A percentile compares a stretch with the other conserved stretches of the same genome.
These are phyloP conservation scores for Phytophthora kernoviae DNA, from an alignment of 352 stramenopile species.

Conservation along the genomic window DNA sequence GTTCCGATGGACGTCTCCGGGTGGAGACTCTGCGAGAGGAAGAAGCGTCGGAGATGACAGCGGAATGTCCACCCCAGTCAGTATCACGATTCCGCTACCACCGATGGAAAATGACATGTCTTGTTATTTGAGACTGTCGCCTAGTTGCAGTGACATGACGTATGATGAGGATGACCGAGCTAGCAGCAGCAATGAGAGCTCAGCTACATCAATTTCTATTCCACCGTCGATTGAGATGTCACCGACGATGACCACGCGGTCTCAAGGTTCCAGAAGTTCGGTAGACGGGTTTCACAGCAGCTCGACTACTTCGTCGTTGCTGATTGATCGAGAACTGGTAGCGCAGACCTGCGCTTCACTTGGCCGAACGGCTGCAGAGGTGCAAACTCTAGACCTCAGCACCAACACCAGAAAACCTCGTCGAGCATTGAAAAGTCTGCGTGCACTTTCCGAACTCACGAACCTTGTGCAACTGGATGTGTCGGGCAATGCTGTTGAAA, in stretches of 20 bases:
- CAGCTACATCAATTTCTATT: conserved; percentile 13
- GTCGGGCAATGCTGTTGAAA: conserved; percentile 64
- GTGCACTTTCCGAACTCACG: conserved; percentile 47
- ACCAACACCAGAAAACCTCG: conserved; percentile 50
- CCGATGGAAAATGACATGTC: conserved; percentile 8
- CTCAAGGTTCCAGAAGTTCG: conserved; percentile 25
- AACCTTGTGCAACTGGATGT: conserved; percentile 65
- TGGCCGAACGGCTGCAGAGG: conserved; percentile 24
- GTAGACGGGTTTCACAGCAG: conserved; percentile 33
- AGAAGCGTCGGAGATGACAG: conserved; percentile 13
- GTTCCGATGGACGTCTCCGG: conserved; percentile 16
- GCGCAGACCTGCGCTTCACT: conserved; percentile 34
- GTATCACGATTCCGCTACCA: conserved; percentile 18
- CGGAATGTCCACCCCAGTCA: conserved; percentile 12
- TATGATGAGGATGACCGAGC: conserved; percentile 26
- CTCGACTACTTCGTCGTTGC: conserved; percentile 19
- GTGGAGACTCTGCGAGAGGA: conserved; percentile 15
- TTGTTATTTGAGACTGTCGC: not conserved
- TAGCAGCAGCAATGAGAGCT: conserved; percentile 13
- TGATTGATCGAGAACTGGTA: conserved; percentile 47
- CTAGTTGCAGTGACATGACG: conserved; percentile 12
- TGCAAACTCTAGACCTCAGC: conserved; percentile 54
- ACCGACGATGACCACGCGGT: conserved; percentile 18
- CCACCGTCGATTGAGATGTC: conserved; percentile 24
- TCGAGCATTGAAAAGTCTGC: conserved; percentile 64